Conservation (phyloP, 2,329 filamentous ascomycete species). For the Sclerotiophoma versabilis region DNA sequence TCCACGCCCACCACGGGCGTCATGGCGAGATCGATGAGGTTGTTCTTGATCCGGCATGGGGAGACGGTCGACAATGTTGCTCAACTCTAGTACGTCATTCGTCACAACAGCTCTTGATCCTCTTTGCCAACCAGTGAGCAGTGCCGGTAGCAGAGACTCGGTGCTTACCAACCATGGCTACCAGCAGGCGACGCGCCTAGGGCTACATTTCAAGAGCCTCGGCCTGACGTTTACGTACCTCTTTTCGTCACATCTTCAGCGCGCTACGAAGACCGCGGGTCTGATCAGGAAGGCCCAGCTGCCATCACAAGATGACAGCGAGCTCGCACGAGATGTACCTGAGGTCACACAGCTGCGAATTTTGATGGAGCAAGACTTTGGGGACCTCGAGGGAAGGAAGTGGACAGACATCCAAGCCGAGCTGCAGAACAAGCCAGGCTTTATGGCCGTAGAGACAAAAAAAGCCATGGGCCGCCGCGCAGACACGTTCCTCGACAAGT, state of each 20-base stretch:
- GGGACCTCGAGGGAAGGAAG: constrained; percentile 71
- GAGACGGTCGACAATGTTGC: constrained; percentile 92
- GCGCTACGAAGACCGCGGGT: constrained; percentile 75
- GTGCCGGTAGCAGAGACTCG: constrained; percentile 82
- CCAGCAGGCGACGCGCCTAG: constrained; percentile 77
- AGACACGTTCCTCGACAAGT: constrained; percentile 69
- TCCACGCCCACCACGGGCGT: constrained; percentile 26
- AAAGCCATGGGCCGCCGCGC: constrained; percentile 71
- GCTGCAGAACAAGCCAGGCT: constrained; percentile 52
- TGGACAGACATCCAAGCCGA: constrained; percentile 55
- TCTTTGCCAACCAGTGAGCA: constrained; percentile 42
- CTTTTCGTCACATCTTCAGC: constrained; percentile 79
- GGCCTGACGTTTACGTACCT: constrained; percentile 72
- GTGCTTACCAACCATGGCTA: constrained; percentile 81
- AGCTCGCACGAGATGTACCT: constrained; percentile 18
- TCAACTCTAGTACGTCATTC: constrained; percentile 67
- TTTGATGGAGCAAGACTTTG: constrained; percentile 78
- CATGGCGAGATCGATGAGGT: constrained; percentile 57
- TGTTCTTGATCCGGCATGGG: constrained; percentile 85
- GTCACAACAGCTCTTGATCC: background rate
- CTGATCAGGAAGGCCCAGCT: constrained; percentile 67
- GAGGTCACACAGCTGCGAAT: constrained; percentile 34
- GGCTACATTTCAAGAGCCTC: constrained; percentile 68
- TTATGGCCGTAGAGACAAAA: constrained; percentile 70
- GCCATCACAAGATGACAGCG: background rate